phyloP scores from a whole-genome alignment of 306 rosid species.

The Canavalia gladiata region DNA sequence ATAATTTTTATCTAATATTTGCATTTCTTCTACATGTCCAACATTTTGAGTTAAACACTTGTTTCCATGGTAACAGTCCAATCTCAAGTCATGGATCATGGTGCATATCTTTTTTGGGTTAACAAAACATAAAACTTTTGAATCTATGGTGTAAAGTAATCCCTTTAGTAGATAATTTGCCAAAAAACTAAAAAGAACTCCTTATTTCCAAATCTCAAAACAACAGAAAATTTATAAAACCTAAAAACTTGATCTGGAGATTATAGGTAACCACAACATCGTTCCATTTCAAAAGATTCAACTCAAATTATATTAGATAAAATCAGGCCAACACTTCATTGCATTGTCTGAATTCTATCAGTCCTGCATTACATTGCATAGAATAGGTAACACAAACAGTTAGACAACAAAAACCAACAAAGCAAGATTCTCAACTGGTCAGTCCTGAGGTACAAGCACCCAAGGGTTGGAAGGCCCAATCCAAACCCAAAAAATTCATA shows the following conservation, averaged over 20 bases:
- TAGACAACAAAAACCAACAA: neutral
- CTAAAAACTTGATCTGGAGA: neutral
- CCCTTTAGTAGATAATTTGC: neutral
- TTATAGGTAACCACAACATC: neutral
- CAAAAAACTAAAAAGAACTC: neutral
- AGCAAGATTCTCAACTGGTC: neutral
- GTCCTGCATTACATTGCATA: neutral
- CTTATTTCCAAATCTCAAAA: neutral
- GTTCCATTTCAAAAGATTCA: neutral
- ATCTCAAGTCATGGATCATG: neutral
- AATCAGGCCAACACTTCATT: neutral
- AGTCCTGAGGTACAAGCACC: conserved; percentile 13
- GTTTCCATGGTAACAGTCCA: neutral
- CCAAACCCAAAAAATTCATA: neutral
- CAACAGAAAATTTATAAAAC: neutral
- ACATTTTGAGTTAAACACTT: neutral
- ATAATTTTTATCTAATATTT: neutral
- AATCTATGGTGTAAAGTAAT: neutral
- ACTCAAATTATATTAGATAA: neutral
- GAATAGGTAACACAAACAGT: neutral
- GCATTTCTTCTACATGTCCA: neutral
- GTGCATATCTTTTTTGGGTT: neutral
- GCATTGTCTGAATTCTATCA: neutral
- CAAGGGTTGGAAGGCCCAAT: neutral
- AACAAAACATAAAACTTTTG: neutral